phyloP scores from a whole-genome alignment of 352 stramenopile genomes.

The Phytophthora chlamydospora region DNA sequence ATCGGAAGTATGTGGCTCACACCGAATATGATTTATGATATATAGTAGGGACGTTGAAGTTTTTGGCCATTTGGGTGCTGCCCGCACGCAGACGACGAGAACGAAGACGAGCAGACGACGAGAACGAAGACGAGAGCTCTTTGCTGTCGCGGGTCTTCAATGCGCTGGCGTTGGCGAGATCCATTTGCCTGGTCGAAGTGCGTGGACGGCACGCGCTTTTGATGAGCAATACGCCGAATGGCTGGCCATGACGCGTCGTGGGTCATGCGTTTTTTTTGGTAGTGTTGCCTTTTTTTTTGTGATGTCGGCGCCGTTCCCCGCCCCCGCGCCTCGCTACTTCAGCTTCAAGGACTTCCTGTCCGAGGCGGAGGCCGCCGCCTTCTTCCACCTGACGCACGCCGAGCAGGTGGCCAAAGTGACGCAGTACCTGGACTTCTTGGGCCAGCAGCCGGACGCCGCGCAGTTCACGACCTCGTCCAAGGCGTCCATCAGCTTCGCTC shows the following conservation, averaged over 20 bases:
- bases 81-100: too few relatives aligned
- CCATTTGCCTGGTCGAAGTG: too few relatives aligned
- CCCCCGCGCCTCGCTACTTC: conserved; percentile 44
- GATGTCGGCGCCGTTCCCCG: background rate
- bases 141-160: too few relatives aligned
- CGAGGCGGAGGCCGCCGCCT: conserved; percentile 45
- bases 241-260: conserved; percentile 24
- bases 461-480: conserved; percentile 64
- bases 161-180: too few relatives aligned
- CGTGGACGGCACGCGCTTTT: background rate
- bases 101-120: too few relatives aligned
- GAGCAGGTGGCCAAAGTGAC: conserved; percentile 63
- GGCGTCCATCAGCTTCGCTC: conserved; percentile 59
- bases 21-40: background rate
- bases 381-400: conserved; percentile 58
- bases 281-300: conserved; percentile 12
- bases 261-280: too few relatives aligned
- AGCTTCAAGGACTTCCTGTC: conserved; percentile 73
- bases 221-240: conserved; percentile 29
- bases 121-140: too few relatives aligned
- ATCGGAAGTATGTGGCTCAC: background rate
- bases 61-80: too few relatives aligned
- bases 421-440: conserved; percentile 73
- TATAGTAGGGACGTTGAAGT: background rate
- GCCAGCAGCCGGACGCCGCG: conserved; percentile 43